Conservation (phyloP, 306 rosid genomes). For the Vigna nakashimae region DNA sequence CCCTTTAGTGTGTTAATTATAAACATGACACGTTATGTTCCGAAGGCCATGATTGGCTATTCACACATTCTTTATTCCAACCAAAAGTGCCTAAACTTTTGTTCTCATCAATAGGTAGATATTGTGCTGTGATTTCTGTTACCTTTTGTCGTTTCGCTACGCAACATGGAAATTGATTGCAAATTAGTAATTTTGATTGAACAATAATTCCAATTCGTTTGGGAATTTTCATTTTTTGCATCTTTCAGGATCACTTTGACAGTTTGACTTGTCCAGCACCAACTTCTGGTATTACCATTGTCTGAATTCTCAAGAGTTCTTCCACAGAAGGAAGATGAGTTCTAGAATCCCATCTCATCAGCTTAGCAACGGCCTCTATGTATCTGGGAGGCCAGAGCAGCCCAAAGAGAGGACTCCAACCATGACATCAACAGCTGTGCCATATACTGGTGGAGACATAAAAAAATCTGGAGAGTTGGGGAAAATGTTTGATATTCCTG, state of each 20-base stretch:
- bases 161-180: constrained; percentile 30
- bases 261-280: constrained; percentile 29
- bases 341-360: constrained; percentile 98
- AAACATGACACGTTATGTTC: background rate
- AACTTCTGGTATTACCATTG: constrained; percentile 28
- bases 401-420: constrained; percentile 96
- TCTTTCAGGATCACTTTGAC: constrained; percentile 44
- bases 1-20: constrained; percentile 10
- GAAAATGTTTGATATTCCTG: constrained; percentile 97
- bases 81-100: constrained; percentile 19
- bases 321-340: constrained; percentile 67
- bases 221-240: constrained; percentile 4
- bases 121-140: constrained; percentile 3
- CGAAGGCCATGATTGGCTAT: constrained; percentile 2
- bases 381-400: constrained; percentile 98
- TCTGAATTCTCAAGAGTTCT: constrained; percentile 36
- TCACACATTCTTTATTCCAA: background rate
- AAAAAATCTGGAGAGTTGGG: constrained; percentile 94
- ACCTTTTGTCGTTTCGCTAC: constrained; percentile 4
- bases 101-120: background rate
- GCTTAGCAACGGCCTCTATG: constrained; percentile 97
- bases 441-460: constrained; percentile 97
- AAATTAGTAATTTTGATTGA: constrained; percentile 15
- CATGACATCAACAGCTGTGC: constrained; percentile 88
- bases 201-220: constrained; percentile 26